Evolutionary conservation across 345 rosid genomes (phyloP).

Genomic region (Xanthoceras sorbifolium): DNA sequence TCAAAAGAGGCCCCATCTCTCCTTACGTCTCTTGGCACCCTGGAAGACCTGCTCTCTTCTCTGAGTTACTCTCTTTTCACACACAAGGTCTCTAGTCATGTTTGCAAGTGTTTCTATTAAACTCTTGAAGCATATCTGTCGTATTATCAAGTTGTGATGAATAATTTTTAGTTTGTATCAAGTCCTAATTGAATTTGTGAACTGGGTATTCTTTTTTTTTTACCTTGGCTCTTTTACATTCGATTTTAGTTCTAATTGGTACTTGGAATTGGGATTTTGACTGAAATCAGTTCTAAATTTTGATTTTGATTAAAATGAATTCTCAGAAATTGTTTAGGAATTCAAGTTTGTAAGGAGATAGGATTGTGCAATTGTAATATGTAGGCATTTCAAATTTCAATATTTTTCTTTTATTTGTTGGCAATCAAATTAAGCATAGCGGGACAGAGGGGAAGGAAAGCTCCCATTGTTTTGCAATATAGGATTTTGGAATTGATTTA

Average conservation of each 20-base stretch:
- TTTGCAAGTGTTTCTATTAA: neutral
- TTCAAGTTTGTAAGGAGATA: neutral
- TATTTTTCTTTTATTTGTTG: neutral
- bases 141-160: too few species aligned
- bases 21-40: slow-evolving; percentile 66
- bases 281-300: too few species aligned
- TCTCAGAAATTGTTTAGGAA: too few species aligned
- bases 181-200: too few species aligned
- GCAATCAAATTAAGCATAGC: neutral
- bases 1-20: slow-evolving; percentile 74
- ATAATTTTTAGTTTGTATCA: neutral
- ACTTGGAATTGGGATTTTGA: neutral
- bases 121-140: too few species aligned
- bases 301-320: too few species aligned
- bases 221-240: too few species aligned
- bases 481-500: neutral
- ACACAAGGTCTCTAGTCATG: slow-evolving; percentile 40
- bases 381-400: neutral
- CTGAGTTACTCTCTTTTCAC: slow-evolving; percentile 76
- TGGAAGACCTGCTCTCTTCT: slow-evolving; percentile 53
- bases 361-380: too few species aligned
- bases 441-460: neutral
- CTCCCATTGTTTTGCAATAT: neutral
- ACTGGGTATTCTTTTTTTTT: too few species aligned
- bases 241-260: too few species aligned